A percentile compares a stretch with the other conserved stretches of the same genome.
These are phyloP conservation scores for Pseudozyma thailandica DNA, from an alignment of 1,284 basidiomycete species.

Conservation along the genomic window DNA sequence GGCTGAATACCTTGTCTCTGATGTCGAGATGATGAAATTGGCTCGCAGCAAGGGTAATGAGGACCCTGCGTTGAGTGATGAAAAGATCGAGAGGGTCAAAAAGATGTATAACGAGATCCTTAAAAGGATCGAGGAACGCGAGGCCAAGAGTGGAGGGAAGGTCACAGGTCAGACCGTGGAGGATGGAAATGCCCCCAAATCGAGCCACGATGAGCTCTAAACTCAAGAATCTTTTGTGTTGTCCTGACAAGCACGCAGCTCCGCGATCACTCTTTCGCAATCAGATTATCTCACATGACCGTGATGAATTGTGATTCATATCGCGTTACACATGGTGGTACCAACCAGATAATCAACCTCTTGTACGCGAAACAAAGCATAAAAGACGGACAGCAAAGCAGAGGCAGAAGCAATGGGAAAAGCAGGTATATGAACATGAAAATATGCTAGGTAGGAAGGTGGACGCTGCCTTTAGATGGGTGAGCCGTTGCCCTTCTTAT, in stretches of 20 bases:
- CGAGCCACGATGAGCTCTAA: slow-evolving; percentile 30
- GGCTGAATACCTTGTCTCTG: slow-evolving; percentile 45
- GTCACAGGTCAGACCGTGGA: not conserved
- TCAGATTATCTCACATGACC: no score
- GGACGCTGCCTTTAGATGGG: not conserved
- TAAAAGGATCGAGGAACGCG: slow-evolving; percentile 32
- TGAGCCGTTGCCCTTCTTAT: slow-evolving; percentile 31
- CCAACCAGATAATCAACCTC: not conserved
- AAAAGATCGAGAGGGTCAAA: slow-evolving; percentile 41
- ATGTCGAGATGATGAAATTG: slow-evolving; percentile 53
- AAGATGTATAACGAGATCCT: slow-evolving; percentile 42
- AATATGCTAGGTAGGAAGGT: not conserved
- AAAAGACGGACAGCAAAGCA: not conserved
- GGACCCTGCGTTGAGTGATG: slow-evolving; percentile 27
- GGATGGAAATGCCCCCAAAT: not conserved
- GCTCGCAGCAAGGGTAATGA: slow-evolving; percentile 30
- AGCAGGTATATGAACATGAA: no score
- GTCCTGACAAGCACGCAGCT: no score
- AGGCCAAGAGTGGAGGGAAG: slow-evolving; percentile 15
- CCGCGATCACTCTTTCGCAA: not conserved
- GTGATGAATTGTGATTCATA: not conserved
- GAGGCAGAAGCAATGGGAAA: not conserved
- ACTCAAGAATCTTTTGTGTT: not conserved
- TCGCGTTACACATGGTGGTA: not conserved
- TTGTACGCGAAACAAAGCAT: not conserved